Evolutionary conservation across 352 stramenopile genomes (phyloP).

Genomic region (Elongisporangium undulatum): DNA sequence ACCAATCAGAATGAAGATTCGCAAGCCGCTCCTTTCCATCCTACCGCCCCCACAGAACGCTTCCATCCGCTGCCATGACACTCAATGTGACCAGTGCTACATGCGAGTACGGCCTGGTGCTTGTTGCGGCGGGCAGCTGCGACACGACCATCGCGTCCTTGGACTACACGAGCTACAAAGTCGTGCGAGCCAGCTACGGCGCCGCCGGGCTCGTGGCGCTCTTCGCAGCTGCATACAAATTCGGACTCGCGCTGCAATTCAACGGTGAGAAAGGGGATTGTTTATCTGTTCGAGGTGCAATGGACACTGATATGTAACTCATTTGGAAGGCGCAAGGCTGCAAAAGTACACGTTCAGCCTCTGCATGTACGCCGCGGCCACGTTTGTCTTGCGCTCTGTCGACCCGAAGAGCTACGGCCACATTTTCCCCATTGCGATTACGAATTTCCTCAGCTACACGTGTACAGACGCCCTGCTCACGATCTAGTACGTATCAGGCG

Average conservation of each 20-base stretch:
- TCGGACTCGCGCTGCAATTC: background rate
- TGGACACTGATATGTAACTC: slow-evolving; percentile 20
- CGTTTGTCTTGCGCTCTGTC: slow-evolving; percentile 23
- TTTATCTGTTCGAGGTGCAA: slow-evolving; percentile 15
- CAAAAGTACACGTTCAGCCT: slow-evolving; percentile 35
- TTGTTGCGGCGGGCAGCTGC: slow-evolving; percentile 19
- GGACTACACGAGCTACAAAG: slow-evolving; percentile 16
- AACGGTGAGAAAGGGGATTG: slow-evolving; percentile 9
- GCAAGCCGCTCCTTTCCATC: background rate
- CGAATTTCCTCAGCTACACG: slow-evolving; percentile 32
- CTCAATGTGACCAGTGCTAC: slow-evolving; percentile 36
- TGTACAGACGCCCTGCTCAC: slow-evolving; percentile 37
- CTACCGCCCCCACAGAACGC: background rate
- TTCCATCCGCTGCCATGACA: background rate
- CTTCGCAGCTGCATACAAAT: slow-evolving; percentile 33
- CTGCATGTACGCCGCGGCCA: slow-evolving; percentile 28
- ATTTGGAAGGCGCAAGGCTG: slow-evolving; percentile 19
- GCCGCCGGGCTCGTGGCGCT: slow-evolving; percentile 15
- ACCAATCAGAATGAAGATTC: background rate
- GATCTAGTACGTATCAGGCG: slow-evolving; percentile 25
- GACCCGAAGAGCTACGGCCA: slow-evolving; percentile 37
- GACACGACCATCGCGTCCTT: slow-evolving; percentile 23
- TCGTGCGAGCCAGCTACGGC: slow-evolving; percentile 24
- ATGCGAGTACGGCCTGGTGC: slow-evolving; percentile 37
- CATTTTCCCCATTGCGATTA: slow-evolving; percentile 27